Evolutionary conservation across 2,329 filamentous ascomycete genomes (phyloP), one percentile per base, ranked within the genome.

Genomic region (Arthrobotrys musiformis): DNA sequence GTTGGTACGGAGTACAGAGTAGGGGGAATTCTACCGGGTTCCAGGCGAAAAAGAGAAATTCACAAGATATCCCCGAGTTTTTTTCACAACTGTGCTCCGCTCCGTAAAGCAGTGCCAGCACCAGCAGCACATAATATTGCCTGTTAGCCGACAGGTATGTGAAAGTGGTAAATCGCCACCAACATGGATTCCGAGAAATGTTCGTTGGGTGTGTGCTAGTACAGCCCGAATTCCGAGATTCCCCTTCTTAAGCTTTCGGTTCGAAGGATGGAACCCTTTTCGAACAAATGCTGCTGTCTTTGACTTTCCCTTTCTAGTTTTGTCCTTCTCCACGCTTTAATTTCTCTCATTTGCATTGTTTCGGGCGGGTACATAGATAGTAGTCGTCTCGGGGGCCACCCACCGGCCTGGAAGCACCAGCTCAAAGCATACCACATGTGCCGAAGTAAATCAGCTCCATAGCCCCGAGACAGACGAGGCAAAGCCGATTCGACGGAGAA

Each of bases 361-460:
- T 42, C 42, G 42, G 64, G 44, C 73, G 70, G 70, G 70, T n/a
- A n/a, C n/a, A n/a, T n/a, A n/a, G n/a, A n/a, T n/a, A n/a, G n/a
- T 63, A 67, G 37, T 46, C 66, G 73, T 70, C 73, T 77, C 72
- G 72, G 72, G n/a, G 72, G 66, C 44, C 52, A 56, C 48, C 22
- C 50, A 56, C 35, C 62, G 62, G 62, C 62, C 42, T 42, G 28
- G 60, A 50, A 48, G n/a, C 28, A 40, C 44, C 26, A 63, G 62
- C 50, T 46, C 50, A 52, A 46, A 74, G 37, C 54, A 42, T 54
- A 63, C 54, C n/a, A 48, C 64, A 70, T 70, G 64, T 76, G 72
- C 72, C 72, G 72, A 76, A 66, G 50, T 60, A n/a, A n/a, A n/a
- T n/a, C n/a, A 66, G 64, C 35, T 76, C 72, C 72, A 64, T 69